Base-by-base conservation (phyloP, 208 protist genomes). In the Kentomonas sorsogonicus region DNA sequence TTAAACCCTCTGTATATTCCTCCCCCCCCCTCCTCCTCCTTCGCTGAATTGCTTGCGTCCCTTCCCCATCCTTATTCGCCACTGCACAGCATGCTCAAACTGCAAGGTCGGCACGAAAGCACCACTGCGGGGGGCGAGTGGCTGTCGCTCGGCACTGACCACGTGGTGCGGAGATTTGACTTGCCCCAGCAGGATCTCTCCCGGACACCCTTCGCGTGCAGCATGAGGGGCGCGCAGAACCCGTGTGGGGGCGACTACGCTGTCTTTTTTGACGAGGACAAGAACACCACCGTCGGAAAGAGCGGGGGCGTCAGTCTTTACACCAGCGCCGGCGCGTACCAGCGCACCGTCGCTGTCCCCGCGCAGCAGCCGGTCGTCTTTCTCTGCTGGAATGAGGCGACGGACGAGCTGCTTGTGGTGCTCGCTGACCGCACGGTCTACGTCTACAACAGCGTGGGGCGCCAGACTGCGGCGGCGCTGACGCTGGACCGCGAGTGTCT, bases 391-490 rank as follows among this genome's bases (percentile, higher is more conserved):
- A 82, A 86, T 63, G 36, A 69, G 13, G 45, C 30, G 18, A 56
- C 66, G n/a, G 77, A 86, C 72, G 66, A 93, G 56, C 56, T 93
- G 27, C 67, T 89, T 51, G 61, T 93, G 45, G 63, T 85, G 1
- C 60, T 85, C 20, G 72, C 74, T 41, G 72, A 71, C 25, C 69
- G 72, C 0, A 47, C 62, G 1, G 66, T 79, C 15, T 71, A 70
- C 34, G 71, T 92, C 71, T 92, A 74, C 45, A 72, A 85, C 60
- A 76, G 77, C 22, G 46, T 40, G 5, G 85, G 85, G 0, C 53
- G 71, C 52, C 25, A 41, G 5, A 67, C 38, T 43, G 61, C 60
- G 0, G 23, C 63, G 15, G 41, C 71, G 20, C 47, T 90, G 11
- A 52, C 53, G 34, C 44, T 90, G 9, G 67, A n/a, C n/a, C n/a